Conservation (phyloP, 495 filamentous ascomycete genomes). For the Xylaria longipes region DNA sequence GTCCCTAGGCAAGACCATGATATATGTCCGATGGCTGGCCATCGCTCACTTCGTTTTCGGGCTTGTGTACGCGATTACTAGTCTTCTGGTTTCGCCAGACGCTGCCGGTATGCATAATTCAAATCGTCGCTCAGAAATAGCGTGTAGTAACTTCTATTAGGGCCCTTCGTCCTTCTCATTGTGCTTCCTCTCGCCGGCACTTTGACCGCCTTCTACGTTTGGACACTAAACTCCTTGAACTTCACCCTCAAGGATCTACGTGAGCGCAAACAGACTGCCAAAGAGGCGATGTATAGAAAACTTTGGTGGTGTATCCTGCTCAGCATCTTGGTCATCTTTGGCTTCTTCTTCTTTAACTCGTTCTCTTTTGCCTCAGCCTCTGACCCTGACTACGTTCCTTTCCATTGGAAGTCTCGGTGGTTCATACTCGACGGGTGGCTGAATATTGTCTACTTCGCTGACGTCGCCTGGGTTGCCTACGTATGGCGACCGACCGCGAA, state of each 20-base stretch:
- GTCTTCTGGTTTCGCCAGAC: conserved; percentile 85
- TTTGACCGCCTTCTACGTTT: conserved; percentile 96
- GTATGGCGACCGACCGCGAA: conserved; percentile 96
- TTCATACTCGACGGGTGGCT: conserved; percentile 98
- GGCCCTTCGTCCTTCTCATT: conserved; percentile 92
- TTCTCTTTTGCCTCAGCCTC: conserved; percentile 85
- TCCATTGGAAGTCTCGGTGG: conserved; percentile 96
- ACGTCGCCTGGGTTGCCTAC: conserved; percentile 92
- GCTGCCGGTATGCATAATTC: conserved; percentile 56
- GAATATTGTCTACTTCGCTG: conserved; percentile 92
- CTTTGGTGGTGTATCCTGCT: conserved; percentile 97
- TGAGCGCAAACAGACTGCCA: conserved; percentile 91
- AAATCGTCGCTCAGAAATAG: not conserved
- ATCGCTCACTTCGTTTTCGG: conserved; percentile 94
- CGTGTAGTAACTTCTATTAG: conserved; percentile 43
- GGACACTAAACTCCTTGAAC: conserved; percentile 96
- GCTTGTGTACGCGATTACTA: conserved; percentile 89
- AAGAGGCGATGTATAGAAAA: conserved; percentile 96
- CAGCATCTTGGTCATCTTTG: conserved; percentile 94
- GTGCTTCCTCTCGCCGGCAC: conserved; percentile 92
- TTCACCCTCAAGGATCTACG: conserved; percentile 93
- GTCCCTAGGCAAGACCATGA: conserved; percentile 91
- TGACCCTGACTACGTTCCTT: conserved; percentile 87
- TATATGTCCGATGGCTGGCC: conserved; percentile 89
- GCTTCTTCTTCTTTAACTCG: conserved; percentile 94